Conservation (phyloP, 345 rosid species). For the Pistacia atlantica region DNA sequence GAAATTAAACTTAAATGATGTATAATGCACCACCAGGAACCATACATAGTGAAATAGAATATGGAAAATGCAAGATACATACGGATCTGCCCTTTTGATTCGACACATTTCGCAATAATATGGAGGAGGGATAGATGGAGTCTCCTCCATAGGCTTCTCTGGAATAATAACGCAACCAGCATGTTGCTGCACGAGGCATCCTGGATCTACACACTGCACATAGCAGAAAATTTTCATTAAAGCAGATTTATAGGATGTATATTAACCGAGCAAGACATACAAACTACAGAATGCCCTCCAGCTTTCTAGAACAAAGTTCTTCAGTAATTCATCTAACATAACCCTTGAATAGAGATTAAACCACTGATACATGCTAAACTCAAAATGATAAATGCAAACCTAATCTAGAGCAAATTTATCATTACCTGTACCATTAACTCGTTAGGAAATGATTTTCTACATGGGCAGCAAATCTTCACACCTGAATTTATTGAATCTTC, state of each 20-base stretch:
- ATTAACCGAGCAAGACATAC: neutral
- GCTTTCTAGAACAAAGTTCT: neutral
- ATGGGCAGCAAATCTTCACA: constrained; percentile 33
- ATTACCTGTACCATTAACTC: constrained; percentile 39
- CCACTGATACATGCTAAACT: neutral
- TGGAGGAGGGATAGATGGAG: constrained; percentile 19
- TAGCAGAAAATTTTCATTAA: neutral
- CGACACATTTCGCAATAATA: constrained; percentile 45
- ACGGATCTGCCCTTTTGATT: constrained; percentile 48
- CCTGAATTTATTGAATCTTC: constrained; percentile 16
- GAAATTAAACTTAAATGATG: neutral
- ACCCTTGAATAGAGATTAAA: neutral
- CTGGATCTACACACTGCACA: constrained; percentile 42
- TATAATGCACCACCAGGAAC: neutral
- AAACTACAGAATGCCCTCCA: constrained; percentile 1
- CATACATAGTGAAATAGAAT: neutral
- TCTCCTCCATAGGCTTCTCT: constrained; percentile 28
- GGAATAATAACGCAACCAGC: constrained; percentile 36
- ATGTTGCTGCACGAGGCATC: constrained; percentile 41
- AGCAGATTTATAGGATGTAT: neutral
- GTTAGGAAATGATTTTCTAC: constrained; percentile 28
- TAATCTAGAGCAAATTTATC: neutral
- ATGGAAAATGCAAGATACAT: constrained; percentile 21
- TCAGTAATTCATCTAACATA: neutral
- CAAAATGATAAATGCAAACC: neutral